These are phyloP conservation scores for Amanita rimosa DNA, from an alignment of 768 basidiomycete genomes.

Conservation along the genomic window DNA sequence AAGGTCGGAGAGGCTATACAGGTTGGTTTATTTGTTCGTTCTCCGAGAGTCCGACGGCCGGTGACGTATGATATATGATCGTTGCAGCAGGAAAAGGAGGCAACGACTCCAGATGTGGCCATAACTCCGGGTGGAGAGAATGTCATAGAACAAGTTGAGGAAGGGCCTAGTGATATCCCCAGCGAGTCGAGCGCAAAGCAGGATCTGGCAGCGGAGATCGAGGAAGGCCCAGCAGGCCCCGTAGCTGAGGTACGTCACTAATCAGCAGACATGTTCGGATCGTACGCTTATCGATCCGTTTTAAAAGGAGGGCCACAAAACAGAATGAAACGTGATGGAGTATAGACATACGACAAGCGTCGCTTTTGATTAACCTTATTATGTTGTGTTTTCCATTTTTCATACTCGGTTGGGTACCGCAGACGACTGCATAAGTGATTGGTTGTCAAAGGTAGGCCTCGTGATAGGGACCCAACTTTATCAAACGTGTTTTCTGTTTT, in stretches of 20 bases:
- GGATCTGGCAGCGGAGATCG: neutral
- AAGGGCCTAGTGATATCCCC: neutral
- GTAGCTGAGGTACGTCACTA: neutral
- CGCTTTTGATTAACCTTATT: no score
- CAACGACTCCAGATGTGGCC: neutral
- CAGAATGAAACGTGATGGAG: no score
- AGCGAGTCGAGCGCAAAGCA: neutral
- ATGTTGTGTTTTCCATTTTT: no score
- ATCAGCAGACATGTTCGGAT: neutral
- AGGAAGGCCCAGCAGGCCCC: neutral
- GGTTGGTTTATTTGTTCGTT: neutral
- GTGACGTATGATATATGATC: neutral
- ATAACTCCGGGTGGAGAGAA: neutral
- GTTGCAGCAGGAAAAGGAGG: neutral
- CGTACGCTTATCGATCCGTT: neutral
- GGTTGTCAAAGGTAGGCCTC: no score
- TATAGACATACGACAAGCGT: neutral
- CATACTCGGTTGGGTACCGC: no score
- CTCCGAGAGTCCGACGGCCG: neutral
- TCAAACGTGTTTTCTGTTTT: no score
- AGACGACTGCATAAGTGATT: no score
- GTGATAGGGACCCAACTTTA: neutral
- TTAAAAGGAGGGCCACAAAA: no score
- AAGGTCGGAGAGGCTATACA: conserved; percentile 5
- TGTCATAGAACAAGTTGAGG: neutral